These are phyloP conservation scores for Trametes hirsuta DNA, from an alignment of 1,284 basidiomycete species.

Conservation along the genomic window DNA sequence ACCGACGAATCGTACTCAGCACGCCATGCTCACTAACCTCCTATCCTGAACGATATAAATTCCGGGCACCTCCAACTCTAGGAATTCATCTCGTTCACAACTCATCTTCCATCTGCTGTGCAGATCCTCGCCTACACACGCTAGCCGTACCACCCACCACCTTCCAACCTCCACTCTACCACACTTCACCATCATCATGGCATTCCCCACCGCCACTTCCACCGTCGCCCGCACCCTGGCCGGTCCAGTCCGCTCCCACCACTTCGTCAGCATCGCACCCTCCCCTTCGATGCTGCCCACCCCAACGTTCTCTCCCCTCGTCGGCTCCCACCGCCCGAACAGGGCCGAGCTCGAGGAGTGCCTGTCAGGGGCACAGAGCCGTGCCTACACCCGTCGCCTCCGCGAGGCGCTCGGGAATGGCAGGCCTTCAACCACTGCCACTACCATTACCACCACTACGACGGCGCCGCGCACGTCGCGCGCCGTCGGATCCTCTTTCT, in stretches of 20 bases:
- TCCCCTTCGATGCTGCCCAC: conserved; percentile 9
- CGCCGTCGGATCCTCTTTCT: background rate
- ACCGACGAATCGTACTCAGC: too few species aligned
- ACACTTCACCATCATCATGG: conserved; percentile 7
- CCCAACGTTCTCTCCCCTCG: conserved; percentile 4
- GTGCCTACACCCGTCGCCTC: conserved; percentile 21
- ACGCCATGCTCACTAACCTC: too few species aligned
- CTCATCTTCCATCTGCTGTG: too few species aligned
- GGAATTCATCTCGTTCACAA: too few species aligned
- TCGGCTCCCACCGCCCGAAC: conserved; percentile 19
- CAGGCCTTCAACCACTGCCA: background rate
- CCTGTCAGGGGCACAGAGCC: conserved; percentile 21
- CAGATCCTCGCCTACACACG: too few species aligned
- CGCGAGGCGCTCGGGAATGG: conserved; percentile 5
- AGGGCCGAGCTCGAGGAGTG: conserved; percentile 24
- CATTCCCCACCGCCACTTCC: conserved; percentile 1
- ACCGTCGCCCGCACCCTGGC: conserved; percentile 13
- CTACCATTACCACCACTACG: background rate
- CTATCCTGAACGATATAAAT: too few species aligned
- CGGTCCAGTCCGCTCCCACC: conserved; percentile 12
- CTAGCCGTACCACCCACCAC: too few species aligned
- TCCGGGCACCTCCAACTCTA: too few species aligned
- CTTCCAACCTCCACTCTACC: background rate
- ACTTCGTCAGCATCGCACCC: conserved; percentile 6
- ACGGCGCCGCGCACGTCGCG: conserved; percentile 8